phyloP scores from a whole-genome alignment of 2,329 filamentous ascomycete genomes.

The Aspergillus versicolor region DNA sequence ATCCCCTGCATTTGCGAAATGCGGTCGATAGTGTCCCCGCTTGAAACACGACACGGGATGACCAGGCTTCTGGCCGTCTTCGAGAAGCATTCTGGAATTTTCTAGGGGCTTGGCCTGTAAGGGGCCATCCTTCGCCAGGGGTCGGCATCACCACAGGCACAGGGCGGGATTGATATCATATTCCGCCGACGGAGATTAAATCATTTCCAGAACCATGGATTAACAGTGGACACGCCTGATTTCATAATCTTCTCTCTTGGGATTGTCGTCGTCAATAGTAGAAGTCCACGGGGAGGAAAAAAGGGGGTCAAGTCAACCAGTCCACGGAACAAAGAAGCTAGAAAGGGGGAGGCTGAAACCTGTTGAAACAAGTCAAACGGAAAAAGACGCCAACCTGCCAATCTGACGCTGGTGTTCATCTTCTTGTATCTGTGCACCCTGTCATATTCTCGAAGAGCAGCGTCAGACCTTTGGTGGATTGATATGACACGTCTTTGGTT shows the following conservation, averaged over 20 bases:
- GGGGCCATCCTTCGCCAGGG: not conserved
- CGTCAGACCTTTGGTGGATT: no score
- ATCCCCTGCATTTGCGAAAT: conserved; percentile 1
- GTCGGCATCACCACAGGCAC: not conserved
- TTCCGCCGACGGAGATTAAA: conserved; percentile 13
- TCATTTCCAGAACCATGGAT: conserved; percentile 20
- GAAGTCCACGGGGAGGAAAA: not conserved
- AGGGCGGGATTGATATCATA: not conserved
- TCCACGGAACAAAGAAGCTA: not conserved
- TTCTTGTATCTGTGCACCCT: not conserved
- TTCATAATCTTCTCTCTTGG: conserved; percentile 4
- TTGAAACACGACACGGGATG: not conserved
- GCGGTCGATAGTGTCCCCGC: not conserved
- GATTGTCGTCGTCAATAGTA: not conserved
- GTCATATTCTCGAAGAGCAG: not conserved
- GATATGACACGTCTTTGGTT: not conserved
- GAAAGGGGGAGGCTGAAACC: not conserved
- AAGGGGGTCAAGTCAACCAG: not conserved
- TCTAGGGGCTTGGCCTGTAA: conserved; percentile 3
- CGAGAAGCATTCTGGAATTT: conserved; percentile 32
- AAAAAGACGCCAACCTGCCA: not conserved
- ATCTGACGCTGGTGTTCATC: not conserved
- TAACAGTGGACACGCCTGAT: conserved; percentile 1
- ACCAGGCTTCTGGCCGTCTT: conserved; percentile 29
- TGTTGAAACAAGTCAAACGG: not conserved